Percentiles rank a stretch among this genome's conserved stretches.
phyloP scores from a whole-genome alignment of 306 rosid species.

The Cercis canadensis region DNA sequence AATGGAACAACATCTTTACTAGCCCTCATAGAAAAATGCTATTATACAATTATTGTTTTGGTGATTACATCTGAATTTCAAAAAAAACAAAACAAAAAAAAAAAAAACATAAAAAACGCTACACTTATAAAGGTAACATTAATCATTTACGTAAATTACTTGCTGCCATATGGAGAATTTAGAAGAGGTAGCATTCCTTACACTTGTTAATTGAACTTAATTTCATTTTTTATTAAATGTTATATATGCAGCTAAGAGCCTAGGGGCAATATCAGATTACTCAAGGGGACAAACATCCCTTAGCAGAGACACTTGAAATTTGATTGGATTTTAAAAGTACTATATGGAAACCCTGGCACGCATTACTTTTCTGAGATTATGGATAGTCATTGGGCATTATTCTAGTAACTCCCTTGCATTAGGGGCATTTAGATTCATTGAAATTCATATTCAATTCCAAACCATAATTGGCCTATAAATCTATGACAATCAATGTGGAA shows the following conservation, averaged over 20 bases:
- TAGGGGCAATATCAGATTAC: slow-evolving; percentile 16
- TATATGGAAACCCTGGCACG: slow-evolving; percentile 20
- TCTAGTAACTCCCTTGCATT: slow-evolving; percentile 45
- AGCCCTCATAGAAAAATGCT: no score
- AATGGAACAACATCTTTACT: no score
- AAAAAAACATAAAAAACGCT: no score
- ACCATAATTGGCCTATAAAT: slow-evolving; percentile 1
- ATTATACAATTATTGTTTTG: no score
- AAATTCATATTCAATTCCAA: slow-evolving; percentile 39
- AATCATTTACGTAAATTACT: no score
- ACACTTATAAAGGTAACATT: no score
- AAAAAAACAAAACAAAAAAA: no score
- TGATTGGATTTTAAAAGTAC: background rate
- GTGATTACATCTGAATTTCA: no score
- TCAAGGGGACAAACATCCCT: slow-evolving; percentile 34
- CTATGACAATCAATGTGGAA: slow-evolving; percentile 18
- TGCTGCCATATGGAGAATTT: no score
- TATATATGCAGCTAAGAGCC: slow-evolving; percentile 21
- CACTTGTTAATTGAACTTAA: no score
- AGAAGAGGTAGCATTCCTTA: no score
- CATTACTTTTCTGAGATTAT: background rate
- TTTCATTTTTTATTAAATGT: no score
- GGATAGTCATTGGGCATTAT: slow-evolving; percentile 14
- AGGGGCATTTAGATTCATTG: slow-evolving; percentile 41
- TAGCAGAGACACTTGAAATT: slow-evolving; percentile 36